A percentile compares a stretch with the other conserved stretches of the same genome.
Conservation (phyloP, 148 eudicot genomes). For the Vaccinium macrocarpon region DNA sequence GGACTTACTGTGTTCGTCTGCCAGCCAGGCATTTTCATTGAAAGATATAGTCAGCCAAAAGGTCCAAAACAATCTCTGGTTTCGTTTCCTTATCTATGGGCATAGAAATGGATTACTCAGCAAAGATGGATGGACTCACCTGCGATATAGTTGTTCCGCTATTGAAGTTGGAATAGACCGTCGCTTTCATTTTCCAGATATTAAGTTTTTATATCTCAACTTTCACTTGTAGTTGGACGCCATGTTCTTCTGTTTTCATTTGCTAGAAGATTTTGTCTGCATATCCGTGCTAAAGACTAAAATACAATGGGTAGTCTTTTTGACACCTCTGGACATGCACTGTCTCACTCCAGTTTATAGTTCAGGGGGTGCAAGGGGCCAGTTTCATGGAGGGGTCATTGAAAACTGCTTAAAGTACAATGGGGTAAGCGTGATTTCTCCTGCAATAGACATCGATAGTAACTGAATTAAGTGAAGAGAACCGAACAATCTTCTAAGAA, state of each 20-base stretch:
- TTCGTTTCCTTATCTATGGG: neutral
- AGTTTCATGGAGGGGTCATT: neutral
- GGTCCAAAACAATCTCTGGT: neutral
- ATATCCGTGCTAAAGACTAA: neutral
- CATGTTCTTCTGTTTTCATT: neutral
- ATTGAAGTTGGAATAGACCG: neutral
- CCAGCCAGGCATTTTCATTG: neutral
- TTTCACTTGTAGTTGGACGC: neutral
- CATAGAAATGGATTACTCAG: neutral
- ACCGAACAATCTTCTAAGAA: neutral
- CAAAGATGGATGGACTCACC: neutral
- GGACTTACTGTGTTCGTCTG: neutral
- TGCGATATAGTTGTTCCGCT: neutral
- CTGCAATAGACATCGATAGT: neutral
- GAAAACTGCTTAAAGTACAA: neutral
- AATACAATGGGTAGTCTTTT: neutral
- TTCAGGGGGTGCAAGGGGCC: neutral
- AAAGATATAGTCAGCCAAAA: neutral
- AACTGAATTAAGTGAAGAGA: neutral
- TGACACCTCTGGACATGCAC: neutral
- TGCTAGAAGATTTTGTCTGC: neutral
- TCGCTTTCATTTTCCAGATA: neutral
- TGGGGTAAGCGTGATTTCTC: neutral
- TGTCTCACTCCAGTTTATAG: neutral
- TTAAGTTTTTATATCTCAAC: neutral